Evolutionary conservation across 164 flowering plant genomes (phyloP).

Genomic region (Houttuynia cordata): DNA sequence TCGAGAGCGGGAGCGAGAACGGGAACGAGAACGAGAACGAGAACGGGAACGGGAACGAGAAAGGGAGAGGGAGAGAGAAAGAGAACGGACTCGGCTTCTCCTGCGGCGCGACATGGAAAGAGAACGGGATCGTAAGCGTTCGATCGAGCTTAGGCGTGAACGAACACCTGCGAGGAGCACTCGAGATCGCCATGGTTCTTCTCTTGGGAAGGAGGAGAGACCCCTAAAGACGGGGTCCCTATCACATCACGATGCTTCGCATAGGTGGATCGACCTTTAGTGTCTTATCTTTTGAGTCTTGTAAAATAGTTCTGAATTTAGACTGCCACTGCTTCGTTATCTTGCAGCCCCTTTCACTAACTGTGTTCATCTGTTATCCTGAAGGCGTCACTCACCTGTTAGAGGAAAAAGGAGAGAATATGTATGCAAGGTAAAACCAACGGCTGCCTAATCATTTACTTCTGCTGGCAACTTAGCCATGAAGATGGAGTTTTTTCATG

Average conservation of each 20-base stretch:
- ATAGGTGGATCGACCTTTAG: slow-evolving; percentile 71
- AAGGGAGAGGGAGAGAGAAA: slow-evolving; percentile 25
- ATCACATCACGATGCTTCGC: slow-evolving; percentile 46
- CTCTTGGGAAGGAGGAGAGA: slow-evolving; percentile 42
- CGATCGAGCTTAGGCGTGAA: slow-evolving; percentile 50
- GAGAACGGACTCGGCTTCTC: slow-evolving; percentile 19
- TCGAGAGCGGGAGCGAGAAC: no score
- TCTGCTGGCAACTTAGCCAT: not conserved
- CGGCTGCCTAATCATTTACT: not conserved
- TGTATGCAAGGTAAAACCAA: slow-evolving; percentile 91
- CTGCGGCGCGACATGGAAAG: slow-evolving; percentile 38
- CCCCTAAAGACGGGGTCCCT: slow-evolving; percentile 46
- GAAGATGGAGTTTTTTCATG: not conserved
- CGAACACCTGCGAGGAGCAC: slow-evolving; percentile 57
- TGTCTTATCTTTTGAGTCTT: slow-evolving; percentile 38
- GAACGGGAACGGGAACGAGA: slow-evolving; percentile 39
- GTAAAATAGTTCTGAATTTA: slow-evolving; percentile 33
- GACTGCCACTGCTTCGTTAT: slow-evolving; percentile 44
- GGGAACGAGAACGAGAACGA: slow-evolving; percentile 4
- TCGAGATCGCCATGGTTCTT: slow-evolving; percentile 57
- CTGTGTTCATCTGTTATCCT: slow-evolving; percentile 72
- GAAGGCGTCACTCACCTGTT: slow-evolving; percentile 94
- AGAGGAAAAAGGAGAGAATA: slow-evolving; percentile 94
- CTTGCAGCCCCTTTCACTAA: slow-evolving; percentile 57
- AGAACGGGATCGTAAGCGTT: slow-evolving; percentile 43